Percentiles rank a stretch among this genome's conserved stretches.
These are phyloP conservation scores for Hordeum marinum DNA, from an alignment of 176 grass and related monocot species.

Conservation along the genomic window DNA sequence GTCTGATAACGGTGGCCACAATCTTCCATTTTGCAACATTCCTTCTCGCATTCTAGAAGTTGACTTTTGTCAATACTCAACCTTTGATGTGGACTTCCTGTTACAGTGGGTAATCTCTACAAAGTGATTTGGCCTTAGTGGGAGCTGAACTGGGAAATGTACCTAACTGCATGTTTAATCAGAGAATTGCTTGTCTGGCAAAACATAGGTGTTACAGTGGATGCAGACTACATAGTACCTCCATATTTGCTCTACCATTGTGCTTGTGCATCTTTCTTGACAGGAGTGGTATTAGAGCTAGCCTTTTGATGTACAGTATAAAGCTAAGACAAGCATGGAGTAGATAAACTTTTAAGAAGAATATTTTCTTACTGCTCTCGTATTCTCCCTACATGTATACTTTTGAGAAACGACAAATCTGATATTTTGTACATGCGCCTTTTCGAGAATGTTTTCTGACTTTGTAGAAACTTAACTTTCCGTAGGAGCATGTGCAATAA, in stretches of 20 bases:
- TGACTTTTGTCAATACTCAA: slow-evolving; percentile 35
- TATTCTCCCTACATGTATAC: slow-evolving; percentile 8
- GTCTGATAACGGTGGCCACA: not conserved
- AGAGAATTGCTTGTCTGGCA: slow-evolving; percentile 15
- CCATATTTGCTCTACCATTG: not conserved
- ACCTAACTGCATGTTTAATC: slow-evolving; percentile 34
- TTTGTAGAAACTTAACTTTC: slow-evolving; percentile 25
- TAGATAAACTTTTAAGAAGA: not conserved
- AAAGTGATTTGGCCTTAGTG: slow-evolving; percentile 36
- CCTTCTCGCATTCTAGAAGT: slow-evolving; percentile 34
- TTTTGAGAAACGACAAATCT: slow-evolving; percentile 26
- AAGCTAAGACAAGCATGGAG: not conserved
- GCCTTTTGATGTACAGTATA: not conserved
- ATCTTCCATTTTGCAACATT: slow-evolving; percentile 35
- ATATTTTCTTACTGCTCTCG: not conserved
- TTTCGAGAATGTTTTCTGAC: slow-evolving; percentile 11
- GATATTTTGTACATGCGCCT: slow-evolving; percentile 26
- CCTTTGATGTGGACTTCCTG: slow-evolving; percentile 33
- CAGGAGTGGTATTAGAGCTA: not conserved
- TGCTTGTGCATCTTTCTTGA: not conserved
- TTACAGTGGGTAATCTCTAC: slow-evolving; percentile 26
- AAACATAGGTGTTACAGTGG: not conserved
- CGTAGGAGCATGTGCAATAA: slow-evolving; percentile 34
- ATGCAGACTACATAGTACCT: not conserved
- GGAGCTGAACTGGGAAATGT: slow-evolving; percentile 28